Evolutionary conservation across 345 rosid genomes (phyloP).

Genomic region (Citrus sinensis): DNA sequence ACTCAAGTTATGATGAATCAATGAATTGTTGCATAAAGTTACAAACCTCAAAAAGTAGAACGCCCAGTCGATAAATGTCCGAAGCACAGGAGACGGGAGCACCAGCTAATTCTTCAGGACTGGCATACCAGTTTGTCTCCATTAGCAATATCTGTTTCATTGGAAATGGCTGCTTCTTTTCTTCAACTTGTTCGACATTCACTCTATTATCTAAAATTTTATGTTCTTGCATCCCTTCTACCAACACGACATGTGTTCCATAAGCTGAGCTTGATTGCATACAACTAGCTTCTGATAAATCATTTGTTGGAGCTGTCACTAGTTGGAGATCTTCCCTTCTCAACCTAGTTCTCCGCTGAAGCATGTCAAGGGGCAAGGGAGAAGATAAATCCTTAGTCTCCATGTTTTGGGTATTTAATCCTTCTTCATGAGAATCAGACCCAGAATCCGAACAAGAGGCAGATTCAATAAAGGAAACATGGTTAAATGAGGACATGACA

Average conservation of each 20-base stretch:
- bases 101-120: slow-evolving; percentile 83
- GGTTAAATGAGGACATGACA: slow-evolving; percentile 86
- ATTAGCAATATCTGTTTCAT: slow-evolving; percentile 80
- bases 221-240: slow-evolving; percentile 39
- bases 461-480: slow-evolving; percentile 89
- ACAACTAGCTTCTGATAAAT: slow-evolving; percentile 56
- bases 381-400: slow-evolving; percentile 37
- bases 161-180: slow-evolving; percentile 63
- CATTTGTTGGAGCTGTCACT: slow-evolving; percentile 30
- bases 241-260: slow-evolving; percentile 25
- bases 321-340: slow-evolving; percentile 39
- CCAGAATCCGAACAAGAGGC: slow-evolving; percentile 96
- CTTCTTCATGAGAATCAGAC: slow-evolving; percentile 83
- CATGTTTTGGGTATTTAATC: slow-evolving; percentile 43
- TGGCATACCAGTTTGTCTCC: slow-evolving; percentile 85
- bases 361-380: slow-evolving; percentile 40
- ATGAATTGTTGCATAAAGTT: neutral
- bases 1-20: neutral
- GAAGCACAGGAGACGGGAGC: slow-evolving; percentile 70
- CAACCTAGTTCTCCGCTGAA: slow-evolving; percentile 29
- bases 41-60: slow-evolving; percentile 90
- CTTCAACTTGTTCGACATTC: slow-evolving; percentile 49
- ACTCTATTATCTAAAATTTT: slow-evolving; percentile 29
- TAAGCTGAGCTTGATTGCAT: slow-evolving; percentile 49
- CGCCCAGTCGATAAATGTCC: slow-evolving; percentile 82